Evolutionary conservation across 2,329 filamentous ascomycete genomes (phyloP).

Genomic region (Fusarium camptoceras): DNA sequence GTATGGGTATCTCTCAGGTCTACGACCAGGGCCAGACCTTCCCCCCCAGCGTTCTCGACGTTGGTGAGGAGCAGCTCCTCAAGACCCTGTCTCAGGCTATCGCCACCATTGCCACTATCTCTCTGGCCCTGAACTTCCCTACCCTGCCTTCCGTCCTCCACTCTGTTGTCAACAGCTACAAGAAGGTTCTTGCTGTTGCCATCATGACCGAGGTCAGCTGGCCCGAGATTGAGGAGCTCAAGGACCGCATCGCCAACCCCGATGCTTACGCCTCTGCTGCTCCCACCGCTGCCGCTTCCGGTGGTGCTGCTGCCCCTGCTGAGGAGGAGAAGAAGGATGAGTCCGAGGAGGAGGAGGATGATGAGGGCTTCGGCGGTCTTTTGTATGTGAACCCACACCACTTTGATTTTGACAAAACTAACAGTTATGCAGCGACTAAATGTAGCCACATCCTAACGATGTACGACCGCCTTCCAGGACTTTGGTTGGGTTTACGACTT

Average conservation of each 20-base stretch:
- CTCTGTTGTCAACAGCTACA: slow-evolving; percentile 97
- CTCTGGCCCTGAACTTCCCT: slow-evolving; percentile 93
- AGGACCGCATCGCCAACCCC: slow-evolving; percentile 99
- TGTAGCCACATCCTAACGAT: slow-evolving; percentile 51
- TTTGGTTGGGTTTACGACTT: slow-evolving; percentile 60
- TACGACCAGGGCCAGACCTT: slow-evolving; percentile 98
- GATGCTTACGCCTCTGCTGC: slow-evolving; percentile 91
- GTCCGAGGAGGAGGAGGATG: slow-evolving; percentile 75
- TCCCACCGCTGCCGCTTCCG: slow-evolving; percentile 73
- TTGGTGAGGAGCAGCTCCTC: slow-evolving; percentile 94
- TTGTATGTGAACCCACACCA: slow-evolving; percentile 64
- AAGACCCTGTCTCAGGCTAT: slow-evolving; percentile 84
- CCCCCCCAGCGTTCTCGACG: slow-evolving; percentile 86
- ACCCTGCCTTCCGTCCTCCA: slow-evolving; percentile 96
- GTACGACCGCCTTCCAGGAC: slow-evolving; percentile 56
- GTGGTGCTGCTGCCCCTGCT: slow-evolving; percentile 63
- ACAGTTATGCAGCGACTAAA: slow-evolving; percentile 65
- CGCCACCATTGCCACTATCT: slow-evolving; percentile 88
- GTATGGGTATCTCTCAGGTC: slow-evolving; percentile 95
- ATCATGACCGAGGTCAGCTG: slow-evolving; percentile 92
- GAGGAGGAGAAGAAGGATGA: slow-evolving; percentile 75
- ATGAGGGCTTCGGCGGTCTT: slow-evolving; percentile 82
- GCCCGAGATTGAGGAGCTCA: slow-evolving; percentile 96
- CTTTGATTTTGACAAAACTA: slow-evolving; percentile 48
- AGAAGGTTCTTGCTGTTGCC: slow-evolving; percentile 92